A percentile compares a stretch with the other conserved stretches of the same genome.
phyloP scores from a whole-genome alignment of 1,284 basidiomycete species.

The Thelephora terrestris region DNA sequence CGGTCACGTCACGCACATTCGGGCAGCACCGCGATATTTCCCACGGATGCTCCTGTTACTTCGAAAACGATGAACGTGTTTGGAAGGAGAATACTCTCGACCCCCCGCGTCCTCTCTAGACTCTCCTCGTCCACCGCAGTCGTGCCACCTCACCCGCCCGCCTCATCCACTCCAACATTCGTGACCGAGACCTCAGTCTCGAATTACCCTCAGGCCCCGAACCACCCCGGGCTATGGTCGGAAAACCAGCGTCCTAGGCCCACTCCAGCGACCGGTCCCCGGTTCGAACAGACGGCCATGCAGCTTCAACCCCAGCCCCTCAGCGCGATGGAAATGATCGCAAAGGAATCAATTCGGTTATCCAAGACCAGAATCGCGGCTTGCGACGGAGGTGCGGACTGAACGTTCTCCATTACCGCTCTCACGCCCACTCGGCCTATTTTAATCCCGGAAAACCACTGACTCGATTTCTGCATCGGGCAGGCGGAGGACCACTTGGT shows the following conservation, averaged over 20 bases:
- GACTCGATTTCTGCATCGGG: too few relatives aligned
- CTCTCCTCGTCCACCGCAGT: conserved; percentile 18
- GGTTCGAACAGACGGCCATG: conserved; percentile 89
- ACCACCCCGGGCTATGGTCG: conserved; percentile 71
- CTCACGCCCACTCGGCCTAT: conserved; percentile 3
- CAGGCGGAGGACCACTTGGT: conserved; percentile 91
- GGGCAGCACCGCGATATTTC: too few relatives aligned
- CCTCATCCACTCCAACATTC: conserved; percentile 19
- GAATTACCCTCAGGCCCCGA: conserved; percentile 62
- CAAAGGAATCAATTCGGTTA: conserved; percentile 76
- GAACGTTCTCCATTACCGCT: not conserved
- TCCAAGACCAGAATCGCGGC: conserved; percentile 75
- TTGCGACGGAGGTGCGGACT: conserved; percentile 83
- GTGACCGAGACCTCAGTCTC: conserved; percentile 17
- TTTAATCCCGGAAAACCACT: not conserved
- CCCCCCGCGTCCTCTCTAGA: conserved; percentile 21
- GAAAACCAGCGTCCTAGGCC: conserved; percentile 61
- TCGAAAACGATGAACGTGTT: conserved; percentile 22
- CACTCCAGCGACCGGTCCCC: conserved; percentile 44
- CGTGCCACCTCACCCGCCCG: conserved; percentile 15
- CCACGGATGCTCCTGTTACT: too few relatives aligned
- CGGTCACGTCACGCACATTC: too few relatives aligned
- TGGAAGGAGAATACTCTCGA: conserved; percentile 24
- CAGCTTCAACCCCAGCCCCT: conserved; percentile 84
- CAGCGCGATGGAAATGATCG: conserved; percentile 86